phyloP scores from a whole-genome alignment of 768 basidiomycete species.

The Russula sp. region DNA sequence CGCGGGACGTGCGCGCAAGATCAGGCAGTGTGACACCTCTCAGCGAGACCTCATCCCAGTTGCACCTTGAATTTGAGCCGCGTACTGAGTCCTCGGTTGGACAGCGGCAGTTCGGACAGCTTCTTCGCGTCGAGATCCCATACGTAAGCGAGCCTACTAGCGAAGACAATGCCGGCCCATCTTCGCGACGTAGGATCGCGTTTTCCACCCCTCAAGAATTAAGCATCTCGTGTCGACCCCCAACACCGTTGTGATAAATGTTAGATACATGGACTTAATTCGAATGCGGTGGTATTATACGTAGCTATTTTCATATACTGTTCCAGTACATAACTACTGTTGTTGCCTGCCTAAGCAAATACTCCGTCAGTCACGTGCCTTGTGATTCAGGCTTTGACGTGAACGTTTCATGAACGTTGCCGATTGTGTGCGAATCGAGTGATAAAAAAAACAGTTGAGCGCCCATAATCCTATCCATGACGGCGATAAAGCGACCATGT shows the following conservation, averaged over 20 bases:
- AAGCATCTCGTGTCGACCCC: background rate
- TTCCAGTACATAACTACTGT: background rate
- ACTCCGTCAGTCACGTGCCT: slow-evolving; percentile 6
- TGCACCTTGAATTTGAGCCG: slow-evolving; percentile 21
- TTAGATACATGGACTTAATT: background rate
- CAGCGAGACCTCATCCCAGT: slow-evolving; percentile 21
- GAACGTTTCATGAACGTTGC: slow-evolving; percentile 9
- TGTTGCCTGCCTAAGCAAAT: too few species aligned
- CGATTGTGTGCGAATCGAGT: slow-evolving; percentile 16
- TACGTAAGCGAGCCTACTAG: slow-evolving; percentile 3
- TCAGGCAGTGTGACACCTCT: slow-evolving; percentile 26
- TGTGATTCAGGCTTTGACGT: background rate
- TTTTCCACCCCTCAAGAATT: slow-evolving; percentile 17
- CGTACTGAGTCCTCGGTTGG: slow-evolving; percentile 10
- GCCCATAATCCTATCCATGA: slow-evolving; percentile 10
- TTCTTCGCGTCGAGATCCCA: slow-evolving; percentile 9
- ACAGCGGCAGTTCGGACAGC: slow-evolving; percentile 20
- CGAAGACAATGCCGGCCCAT: slow-evolving; percentile 13
- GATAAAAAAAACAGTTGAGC: background rate
- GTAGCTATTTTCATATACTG: background rate
- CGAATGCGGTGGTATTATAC: slow-evolving; percentile 1
- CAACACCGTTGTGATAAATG: slow-evolving; percentile 5
- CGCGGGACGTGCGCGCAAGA: slow-evolving; percentile 7
- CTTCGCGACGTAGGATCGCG: slow-evolving; percentile 16
- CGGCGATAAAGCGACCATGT: slow-evolving; percentile 5